These are phyloP conservation scores for Eutrema japonicum DNA, from an alignment of 345 rosid species.

Conservation along the genomic window DNA sequence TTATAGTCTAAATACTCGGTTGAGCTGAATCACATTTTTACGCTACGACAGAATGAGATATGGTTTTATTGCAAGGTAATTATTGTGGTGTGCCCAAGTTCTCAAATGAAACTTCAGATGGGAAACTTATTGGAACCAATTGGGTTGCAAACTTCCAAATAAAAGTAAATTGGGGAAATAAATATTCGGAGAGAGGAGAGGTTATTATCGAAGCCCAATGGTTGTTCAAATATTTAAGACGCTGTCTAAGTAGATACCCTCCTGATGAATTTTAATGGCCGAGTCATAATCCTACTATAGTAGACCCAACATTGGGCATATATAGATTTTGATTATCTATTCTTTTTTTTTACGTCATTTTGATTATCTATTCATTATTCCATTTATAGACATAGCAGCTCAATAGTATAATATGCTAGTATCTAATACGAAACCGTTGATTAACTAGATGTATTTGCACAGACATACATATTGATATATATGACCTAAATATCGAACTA, in stretches of 20 bases:
- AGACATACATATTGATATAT: conserved; percentile 20
- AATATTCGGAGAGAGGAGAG: conserved; percentile 7
- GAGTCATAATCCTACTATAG: conserved; percentile 25
- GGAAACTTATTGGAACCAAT: conserved; percentile 22
- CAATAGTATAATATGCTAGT: not conserved
- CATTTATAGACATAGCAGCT: conserved; percentile 10
- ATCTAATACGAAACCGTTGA: not conserved
- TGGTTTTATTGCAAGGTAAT: no score
- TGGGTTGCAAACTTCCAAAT: conserved; percentile 8
- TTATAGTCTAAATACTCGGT: no score
- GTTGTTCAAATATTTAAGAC: conserved; percentile 40
- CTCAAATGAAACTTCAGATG: no score
- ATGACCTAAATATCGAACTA: conserved; percentile 1
- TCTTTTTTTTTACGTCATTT: not conserved
- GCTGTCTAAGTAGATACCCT: conserved; percentile 35
- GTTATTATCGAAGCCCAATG: conserved; percentile 10
- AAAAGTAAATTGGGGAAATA: not conserved
- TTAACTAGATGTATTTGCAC: conserved; percentile 18
- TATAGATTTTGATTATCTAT: conserved; percentile 23
- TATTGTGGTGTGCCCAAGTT: no score
- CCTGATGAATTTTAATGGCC: conserved; percentile 19
- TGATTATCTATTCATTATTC: conserved; percentile 24
- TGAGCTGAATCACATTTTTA: no score
- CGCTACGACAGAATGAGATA: no score
- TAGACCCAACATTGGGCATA: conserved; percentile 36